Evolutionary conservation across 2,329 filamentous ascomycete genomes (phyloP).

Genomic region (Colletotrichum filicis): DNA sequence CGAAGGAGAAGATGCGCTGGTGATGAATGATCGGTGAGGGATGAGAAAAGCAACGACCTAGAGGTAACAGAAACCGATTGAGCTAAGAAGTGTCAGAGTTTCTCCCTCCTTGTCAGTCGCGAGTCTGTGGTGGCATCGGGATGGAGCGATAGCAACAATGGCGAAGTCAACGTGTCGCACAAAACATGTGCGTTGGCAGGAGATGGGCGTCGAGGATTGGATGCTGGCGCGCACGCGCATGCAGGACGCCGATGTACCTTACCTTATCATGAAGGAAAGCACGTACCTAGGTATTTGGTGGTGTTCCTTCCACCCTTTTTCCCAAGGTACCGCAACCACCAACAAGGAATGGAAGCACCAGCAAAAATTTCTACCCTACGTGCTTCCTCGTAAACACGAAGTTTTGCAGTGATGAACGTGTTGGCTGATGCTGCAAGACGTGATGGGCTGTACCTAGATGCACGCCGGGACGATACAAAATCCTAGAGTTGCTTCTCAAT

Average conservation of each 20-base stretch:
- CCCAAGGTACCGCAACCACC: not conserved
- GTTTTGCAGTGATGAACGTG: not conserved
- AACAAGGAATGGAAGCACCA: too few relatives aligned
- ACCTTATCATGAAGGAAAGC: not conserved
- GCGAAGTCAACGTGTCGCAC: not conserved
- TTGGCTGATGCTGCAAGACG: not conserved
- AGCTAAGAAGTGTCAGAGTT: constrained; percentile 7
- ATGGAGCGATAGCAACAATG: not conserved
- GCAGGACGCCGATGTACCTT: not conserved
- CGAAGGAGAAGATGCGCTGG: not conserved
- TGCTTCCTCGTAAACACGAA: too few relatives aligned
- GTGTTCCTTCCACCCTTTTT: not conserved
- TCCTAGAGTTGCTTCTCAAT: too few relatives aligned
- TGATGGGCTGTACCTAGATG: not conserved
- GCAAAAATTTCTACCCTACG: too few relatives aligned
- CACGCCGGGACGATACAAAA: not conserved
- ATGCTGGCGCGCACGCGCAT: not conserved
- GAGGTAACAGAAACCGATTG: not conserved
- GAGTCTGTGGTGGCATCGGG: not conserved
- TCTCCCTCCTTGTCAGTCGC: not conserved
- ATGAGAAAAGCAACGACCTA: not conserved
- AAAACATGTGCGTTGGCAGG: not conserved
- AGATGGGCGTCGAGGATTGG: not conserved
- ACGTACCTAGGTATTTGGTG: not conserved
- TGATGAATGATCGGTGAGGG: not conserved